Evolutionary conservation across 805 yeast species (phyloP).

Genomic region (Zygosaccharomyces bisporus): DNA sequence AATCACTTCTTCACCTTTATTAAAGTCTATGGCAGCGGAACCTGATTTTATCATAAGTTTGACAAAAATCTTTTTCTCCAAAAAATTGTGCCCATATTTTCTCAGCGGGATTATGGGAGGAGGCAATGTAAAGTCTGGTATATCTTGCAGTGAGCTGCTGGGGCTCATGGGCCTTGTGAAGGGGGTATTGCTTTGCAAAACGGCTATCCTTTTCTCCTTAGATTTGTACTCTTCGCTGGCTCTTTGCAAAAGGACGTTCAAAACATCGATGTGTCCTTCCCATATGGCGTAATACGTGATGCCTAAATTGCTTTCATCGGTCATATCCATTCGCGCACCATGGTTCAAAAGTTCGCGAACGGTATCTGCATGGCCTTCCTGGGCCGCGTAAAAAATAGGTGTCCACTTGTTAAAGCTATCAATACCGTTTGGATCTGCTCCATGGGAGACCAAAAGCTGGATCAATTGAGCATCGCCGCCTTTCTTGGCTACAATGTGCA

Average conservation of each 20-base stretch:
- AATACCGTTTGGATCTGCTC: conserved; percentile 69
- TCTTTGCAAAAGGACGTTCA: conserved; percentile 58
- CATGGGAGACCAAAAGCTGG: conserved; percentile 62
- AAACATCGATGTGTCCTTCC: conserved; percentile 86
- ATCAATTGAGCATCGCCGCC: conserved; percentile 68
- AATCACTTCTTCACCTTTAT: conserved; percentile 41
- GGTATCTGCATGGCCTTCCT: conserved; percentile 72
- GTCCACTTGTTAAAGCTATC: conserved; percentile 93
- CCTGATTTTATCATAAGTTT: conserved; percentile 64
- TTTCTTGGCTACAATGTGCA: conserved; percentile 83
- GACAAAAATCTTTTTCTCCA: conserved; percentile 83
- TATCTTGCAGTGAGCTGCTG: conserved; percentile 47
- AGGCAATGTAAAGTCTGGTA: conserved; percentile 88
- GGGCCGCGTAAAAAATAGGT: conserved; percentile 85
- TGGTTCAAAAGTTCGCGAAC: conserved; percentile 65
- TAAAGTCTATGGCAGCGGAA: conserved; percentile 43
- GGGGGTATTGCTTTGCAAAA: background rate
- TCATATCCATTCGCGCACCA: conserved; percentile 65
- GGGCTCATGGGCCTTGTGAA: conserved; percentile 9
- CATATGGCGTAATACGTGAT: conserved; percentile 89
- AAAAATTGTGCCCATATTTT: conserved; percentile 91
- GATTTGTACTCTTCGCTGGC: conserved; percentile 9
- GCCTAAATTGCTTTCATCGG: conserved; percentile 75
- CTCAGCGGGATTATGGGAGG: conserved; percentile 94
- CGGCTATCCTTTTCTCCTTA: background rate